Evolutionary conservation across 768 basidiomycete species (phyloP), one percentile per base, ranked within the genome.

Genomic region (Phlebiopsis flavidoalba): DNA sequence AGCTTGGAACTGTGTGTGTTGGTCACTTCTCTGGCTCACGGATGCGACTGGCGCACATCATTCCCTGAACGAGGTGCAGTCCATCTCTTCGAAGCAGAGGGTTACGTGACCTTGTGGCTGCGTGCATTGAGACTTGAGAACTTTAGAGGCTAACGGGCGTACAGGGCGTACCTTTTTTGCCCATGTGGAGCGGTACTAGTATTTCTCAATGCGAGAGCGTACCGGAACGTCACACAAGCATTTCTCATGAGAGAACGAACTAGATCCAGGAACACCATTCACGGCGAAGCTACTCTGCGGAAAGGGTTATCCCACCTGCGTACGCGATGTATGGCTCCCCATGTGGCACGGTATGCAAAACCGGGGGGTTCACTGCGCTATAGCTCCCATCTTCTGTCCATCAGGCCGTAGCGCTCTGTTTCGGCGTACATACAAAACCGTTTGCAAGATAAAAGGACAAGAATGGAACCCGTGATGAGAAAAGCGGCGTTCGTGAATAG

Each of bases 391-490:
- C n/a, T 46, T 19, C 60, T 54, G 50, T 63, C 63, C 3, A n/a
- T 52, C 57, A 10, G 63, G 57, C 7, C 12, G 47, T 12, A 67
- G 53, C 19, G 37, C 31, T 15, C 53, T 60, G 51, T 68, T 68
- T 37, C 62, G 59, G n/a, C 58, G 47, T 19, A 59, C 51, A 49
- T 68, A 68, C 45, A n/a, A n/a, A n/a, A 66, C 47, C 5, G 47
- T 11, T 35, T 63, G 45, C 5, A 68, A 57, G 24, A 58, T 33
- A 6, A n/a, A n/a, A 63, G 19, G 6, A 66, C 58, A 8, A 59
- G 35, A 8, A 63, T n/a, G 12, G 66, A 58, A 5, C 60, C 67
- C 22, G 71, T 64, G 0, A 74, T 40, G 51, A 73, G 43, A 22
- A 74, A 65, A 14, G 64, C 40, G 11, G 40, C 40, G 8, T 43